Evolutionary conservation across 129 eudicot species (phyloP).

Genomic region (Rutidosis leptorrhynchoides): DNA sequence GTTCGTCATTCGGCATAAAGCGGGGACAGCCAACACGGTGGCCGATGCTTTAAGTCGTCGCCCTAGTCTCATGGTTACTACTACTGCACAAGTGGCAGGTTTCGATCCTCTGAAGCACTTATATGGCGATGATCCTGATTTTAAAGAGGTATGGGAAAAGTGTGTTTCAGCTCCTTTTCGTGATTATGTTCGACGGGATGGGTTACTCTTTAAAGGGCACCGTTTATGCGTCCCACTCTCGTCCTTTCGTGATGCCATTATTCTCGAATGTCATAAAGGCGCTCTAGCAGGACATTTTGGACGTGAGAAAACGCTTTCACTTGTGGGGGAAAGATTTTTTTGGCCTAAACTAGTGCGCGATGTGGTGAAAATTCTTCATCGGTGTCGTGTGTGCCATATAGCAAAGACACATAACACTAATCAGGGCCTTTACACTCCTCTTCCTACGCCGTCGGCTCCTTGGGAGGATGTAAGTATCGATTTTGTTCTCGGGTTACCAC

Average conservation of each 20-base stretch:
- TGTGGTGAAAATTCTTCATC: constrained; percentile 4
- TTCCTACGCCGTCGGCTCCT: background rate
- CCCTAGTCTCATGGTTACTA: background rate
- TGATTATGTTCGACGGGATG: background rate
- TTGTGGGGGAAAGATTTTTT: background rate
- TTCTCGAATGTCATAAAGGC: background rate
- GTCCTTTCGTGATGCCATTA: background rate
- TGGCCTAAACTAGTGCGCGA: background rate
- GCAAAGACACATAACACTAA: constrained; percentile 1
- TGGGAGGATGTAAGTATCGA: constrained; percentile 7
- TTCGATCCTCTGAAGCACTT: background rate
- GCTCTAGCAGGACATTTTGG: background rate
- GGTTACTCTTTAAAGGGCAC: background rate
- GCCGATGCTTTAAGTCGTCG: too few species aligned
- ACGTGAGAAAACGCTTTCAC: background rate
- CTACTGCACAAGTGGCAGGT: background rate
- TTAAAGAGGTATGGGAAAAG: background rate
- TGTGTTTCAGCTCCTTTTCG: background rate
- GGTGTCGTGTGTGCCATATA: background rate
- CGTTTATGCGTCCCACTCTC: background rate
- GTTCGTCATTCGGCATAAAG: too few species aligned
- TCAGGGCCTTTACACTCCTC: constrained; percentile 8
- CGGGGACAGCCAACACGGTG: too few species aligned
- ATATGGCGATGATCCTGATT: background rate
- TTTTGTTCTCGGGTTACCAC: background rate